Evolutionary conservation across 2,329 filamentous ascomycete genomes (phyloP).

Genomic region (Fusarium keratoplasticum): DNA sequence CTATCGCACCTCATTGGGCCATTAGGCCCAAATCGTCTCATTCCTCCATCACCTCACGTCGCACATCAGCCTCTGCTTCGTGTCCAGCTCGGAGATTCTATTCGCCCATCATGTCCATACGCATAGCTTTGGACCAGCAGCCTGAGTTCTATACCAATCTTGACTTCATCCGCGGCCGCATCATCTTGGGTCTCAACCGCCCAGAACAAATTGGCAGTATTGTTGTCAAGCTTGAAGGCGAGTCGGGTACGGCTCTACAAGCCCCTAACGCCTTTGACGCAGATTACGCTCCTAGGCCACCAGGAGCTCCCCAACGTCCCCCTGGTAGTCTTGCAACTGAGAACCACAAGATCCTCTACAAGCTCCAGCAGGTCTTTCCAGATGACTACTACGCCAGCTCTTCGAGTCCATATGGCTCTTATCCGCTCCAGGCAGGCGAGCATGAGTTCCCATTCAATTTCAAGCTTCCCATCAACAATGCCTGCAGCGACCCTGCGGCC

Average conservation of each 20-base stretch:
- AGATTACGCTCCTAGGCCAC: constrained; percentile 51
- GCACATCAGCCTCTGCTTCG: constrained; percentile 1
- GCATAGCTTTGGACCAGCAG: constrained; percentile 73
- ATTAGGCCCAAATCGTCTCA: constrained; percentile 6
- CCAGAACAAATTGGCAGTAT: constrained; percentile 79
- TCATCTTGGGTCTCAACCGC: constrained; percentile 69
- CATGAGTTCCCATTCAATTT: constrained; percentile 84
- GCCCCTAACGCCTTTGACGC: constrained; percentile 59
- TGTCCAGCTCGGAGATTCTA: not conserved
- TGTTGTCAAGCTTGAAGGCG: constrained; percentile 85
- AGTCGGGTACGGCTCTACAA: constrained; percentile 75
- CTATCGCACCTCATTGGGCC: constrained; percentile 21
- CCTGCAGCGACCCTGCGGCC: constrained; percentile 67
- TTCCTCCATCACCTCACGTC: constrained; percentile 20
- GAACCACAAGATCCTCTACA: constrained; percentile 81
- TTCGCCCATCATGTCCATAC: constrained; percentile 69
- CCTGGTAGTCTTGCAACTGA: constrained; percentile 62
- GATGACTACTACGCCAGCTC: constrained; percentile 59
- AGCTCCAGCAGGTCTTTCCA: constrained; percentile 78
- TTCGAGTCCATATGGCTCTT: constrained; percentile 59
- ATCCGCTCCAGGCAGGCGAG: constrained; percentile 73
- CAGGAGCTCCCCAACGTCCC: constrained; percentile 46
- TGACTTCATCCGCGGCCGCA: constrained; percentile 74
- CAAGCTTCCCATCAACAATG: constrained; percentile 82
- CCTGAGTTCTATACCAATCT: constrained; percentile 84